Percentiles rank a stretch among this genome's conserved stretches.
Conservation (phyloP, 495 filamentous ascomycete species). For the Aspergillus nanangensis region DNA sequence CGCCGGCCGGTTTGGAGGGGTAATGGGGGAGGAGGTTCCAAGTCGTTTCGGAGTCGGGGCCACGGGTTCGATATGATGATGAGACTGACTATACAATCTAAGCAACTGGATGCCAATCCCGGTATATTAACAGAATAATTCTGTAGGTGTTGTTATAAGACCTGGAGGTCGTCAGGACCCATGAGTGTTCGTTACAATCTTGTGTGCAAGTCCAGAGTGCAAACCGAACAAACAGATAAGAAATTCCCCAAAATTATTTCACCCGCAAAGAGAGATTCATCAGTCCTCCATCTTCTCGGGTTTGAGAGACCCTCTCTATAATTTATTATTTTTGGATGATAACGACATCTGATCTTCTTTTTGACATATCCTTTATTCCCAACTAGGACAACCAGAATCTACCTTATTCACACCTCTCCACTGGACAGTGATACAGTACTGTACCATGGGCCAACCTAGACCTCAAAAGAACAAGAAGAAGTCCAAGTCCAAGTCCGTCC, state of each 20-base stretch:
- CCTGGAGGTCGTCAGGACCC: not conserved
- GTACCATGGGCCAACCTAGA: constrained; percentile 44
- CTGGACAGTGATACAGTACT: not conserved
- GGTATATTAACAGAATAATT: too few species aligned
- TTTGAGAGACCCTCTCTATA: too few species aligned
- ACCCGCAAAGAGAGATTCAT: constrained; percentile 13
- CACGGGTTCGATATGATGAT: too few species aligned
- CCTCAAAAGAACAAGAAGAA: constrained; percentile 44
- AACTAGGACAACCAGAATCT: too few species aligned
- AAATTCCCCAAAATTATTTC: constrained; percentile 28
- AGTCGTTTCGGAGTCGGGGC: not conserved
- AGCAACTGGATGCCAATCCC: too few species aligned
- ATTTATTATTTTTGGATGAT: too few species aligned
- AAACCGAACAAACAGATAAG: constrained; percentile 45
- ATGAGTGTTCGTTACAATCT: constrained; percentile 17
- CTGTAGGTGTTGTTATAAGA: not conserved
- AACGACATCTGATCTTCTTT: constrained; percentile 5
- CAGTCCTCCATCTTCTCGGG: not conserved
- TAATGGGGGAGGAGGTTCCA: constrained; percentile 5
- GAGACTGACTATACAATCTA: too few species aligned
- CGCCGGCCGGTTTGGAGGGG: constrained; percentile 31
- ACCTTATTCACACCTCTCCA: not conserved
- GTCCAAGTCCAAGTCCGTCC: constrained; percentile 41
- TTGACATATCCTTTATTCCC: too few species aligned
- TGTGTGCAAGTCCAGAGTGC: constrained; percentile 42